These are phyloP conservation scores for Penicillium daleae DNA, from an alignment of 495 filamentous ascomycete genomes.

Conservation along the genomic window DNA sequence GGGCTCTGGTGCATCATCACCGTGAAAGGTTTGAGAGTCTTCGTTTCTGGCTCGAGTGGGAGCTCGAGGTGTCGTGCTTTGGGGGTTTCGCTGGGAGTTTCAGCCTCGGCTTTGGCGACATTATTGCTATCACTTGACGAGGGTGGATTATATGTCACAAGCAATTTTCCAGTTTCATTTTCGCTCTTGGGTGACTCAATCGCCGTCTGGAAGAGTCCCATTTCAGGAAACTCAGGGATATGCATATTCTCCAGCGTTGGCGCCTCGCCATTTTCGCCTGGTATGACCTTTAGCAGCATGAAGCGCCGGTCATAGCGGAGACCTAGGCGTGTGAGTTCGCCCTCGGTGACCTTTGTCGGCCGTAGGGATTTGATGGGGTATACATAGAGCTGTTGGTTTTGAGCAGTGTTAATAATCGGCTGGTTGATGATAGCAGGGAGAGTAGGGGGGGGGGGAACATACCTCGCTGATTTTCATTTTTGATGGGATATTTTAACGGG, in stretches of 20 bases:
- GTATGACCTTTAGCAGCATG: constrained; percentile 67
- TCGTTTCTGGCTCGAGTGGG: constrained; percentile 60
- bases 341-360: constrained; percentile 58
- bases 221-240: constrained; percentile 62
- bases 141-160: constrained; percentile 58
- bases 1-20: constrained; percentile 67
- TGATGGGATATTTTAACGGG: not conserved
- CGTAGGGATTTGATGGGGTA: constrained; percentile 90
- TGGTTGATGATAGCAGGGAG: not conserved
- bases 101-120: not conserved
- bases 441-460: constrained; percentile 10
- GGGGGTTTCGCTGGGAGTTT: too few relatives aligned
- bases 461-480: constrained; percentile 50
- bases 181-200: constrained; percentile 44
- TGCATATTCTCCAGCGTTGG: constrained; percentile 66
- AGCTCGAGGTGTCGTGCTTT: constrained; percentile 51
- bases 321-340: constrained; percentile 65
- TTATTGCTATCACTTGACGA: constrained; percentile 4
- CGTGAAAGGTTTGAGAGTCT: constrained; percentile 38
- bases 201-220: constrained; percentile 68
- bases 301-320: constrained; percentile 77
- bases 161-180: constrained; percentile 43
- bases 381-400: constrained; percentile 65
- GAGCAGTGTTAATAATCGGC: not conserved
- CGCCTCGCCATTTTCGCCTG: constrained; percentile 31